A percentile compares a stretch with the other conserved stretches of the same genome.
These are phyloP conservation scores for Helicocarpus griseus DNA, from an alignment of 2,329 filamentous ascomycete species.

Conservation along the genomic window DNA sequence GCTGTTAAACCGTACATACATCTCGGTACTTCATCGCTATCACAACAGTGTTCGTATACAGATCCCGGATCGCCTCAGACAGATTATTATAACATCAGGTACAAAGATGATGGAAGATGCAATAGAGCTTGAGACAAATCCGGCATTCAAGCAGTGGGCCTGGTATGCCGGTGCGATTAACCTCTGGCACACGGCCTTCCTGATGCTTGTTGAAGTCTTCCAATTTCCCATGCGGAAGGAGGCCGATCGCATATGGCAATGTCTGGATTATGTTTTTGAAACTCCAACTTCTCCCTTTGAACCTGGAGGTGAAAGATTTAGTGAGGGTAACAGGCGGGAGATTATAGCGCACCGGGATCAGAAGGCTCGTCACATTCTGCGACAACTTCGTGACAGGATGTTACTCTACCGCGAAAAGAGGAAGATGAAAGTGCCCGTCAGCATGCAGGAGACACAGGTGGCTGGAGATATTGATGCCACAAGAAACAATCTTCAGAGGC, in stretches of 20 bases:
- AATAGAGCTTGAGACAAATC: constrained; percentile 45
- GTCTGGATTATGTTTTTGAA: constrained; percentile 63
- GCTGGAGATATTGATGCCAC: background rate
- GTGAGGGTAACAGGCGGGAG: constrained; percentile 9
- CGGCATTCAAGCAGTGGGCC: constrained; percentile 48
- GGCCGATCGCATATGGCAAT: constrained; percentile 58
- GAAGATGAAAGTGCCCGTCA: constrained; percentile 19
- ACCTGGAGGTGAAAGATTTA: constrained; percentile 16
- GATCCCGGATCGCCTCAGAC: constrained; percentile 47
- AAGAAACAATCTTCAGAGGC: background rate
- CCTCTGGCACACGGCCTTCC: constrained; percentile 61
- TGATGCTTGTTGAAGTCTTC: constrained; percentile 60
- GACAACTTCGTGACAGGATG: constrained; percentile 46
- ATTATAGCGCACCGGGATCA: constrained; percentile 32
- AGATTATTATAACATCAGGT: constrained; percentile 54
- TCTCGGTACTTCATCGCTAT: constrained; percentile 61
- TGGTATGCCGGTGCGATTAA: constrained; percentile 66
- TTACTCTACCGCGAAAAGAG: constrained; percentile 21
- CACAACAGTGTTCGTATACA: constrained; percentile 34
- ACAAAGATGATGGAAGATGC: constrained; percentile 45
- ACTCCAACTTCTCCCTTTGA: constrained; percentile 39
- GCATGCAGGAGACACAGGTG: constrained; percentile 7
- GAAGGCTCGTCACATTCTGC: constrained; percentile 53
- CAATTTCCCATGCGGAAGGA: constrained; percentile 48
- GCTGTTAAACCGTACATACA: constrained; percentile 52